Base-by-base conservation (phyloP, 2,329 filamentous ascomycete genomes). In the Phialocephala subalpina region DNA sequence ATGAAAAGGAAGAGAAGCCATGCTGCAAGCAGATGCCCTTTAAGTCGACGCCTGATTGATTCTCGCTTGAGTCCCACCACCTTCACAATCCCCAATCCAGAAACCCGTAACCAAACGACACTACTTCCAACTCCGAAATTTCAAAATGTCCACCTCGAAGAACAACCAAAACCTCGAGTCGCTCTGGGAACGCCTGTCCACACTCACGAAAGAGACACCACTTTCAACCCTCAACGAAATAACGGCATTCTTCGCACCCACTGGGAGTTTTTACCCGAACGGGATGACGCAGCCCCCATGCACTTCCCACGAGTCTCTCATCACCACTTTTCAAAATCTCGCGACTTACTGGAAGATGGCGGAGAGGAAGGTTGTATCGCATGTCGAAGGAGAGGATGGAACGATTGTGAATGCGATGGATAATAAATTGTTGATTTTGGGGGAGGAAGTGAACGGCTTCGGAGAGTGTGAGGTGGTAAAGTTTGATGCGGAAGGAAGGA, bases 331-430 rank as follows among this genome's bases (percentile, higher is more conserved):
- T 2, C 38, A 58, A 29, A 27, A n/a, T 25, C 9, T 58, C 14
- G 33, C 25, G 16, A 58, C 56, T 20, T 58, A 58, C 36, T 58
- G 35, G 36, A n/a, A 42, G 20, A 38, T 42, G 6, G 20, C 20
- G 22, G 56, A 58, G 20, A 22, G 56, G 36, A 58, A 58, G 20
- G 20, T 58, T 16, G 18, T 58, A 16, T 2, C 8, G 12, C 56
- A 58, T 58, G 56, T 58, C 22, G 56, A 58, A 16, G 56, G 56
- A 42, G 36, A 58, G 27, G 56, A 45, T 2, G 56, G 56, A 45
- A 25, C n/a, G 0, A 29, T 58, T 16, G 56, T 58, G 20, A 58
- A 58, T 27, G 56, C 56, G 38, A 58, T 58, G 56, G 20, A 45
- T 4, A 58, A 58, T 27, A 22, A 25, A 7, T 7, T 58, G 36